These are phyloP conservation scores for Stemphylium vesicarium DNA, from an alignment of 2,329 filamentous ascomycete genomes.

Conservation along the genomic window DNA sequence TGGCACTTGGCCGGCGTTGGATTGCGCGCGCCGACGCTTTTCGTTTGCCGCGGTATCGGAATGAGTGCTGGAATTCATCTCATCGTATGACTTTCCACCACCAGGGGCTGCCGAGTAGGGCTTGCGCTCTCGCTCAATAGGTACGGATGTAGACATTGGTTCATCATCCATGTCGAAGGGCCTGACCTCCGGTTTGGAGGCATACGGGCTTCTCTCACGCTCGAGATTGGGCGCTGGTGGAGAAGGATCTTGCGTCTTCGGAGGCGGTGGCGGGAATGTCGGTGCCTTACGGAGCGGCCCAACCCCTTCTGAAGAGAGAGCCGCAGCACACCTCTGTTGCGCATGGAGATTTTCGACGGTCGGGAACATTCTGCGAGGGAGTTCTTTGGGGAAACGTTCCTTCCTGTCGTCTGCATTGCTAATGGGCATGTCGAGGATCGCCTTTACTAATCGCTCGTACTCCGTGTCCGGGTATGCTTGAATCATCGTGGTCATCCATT, in stretches of 20 bases:
- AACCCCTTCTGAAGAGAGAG: conserved; percentile 60
- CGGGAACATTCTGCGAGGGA: conserved; percentile 77
- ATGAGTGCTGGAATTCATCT: conserved; percentile 30
- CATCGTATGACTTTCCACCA: conserved; percentile 61
- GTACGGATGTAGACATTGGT: conserved; percentile 50
- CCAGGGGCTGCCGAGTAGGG: conserved; percentile 68
- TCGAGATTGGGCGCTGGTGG: conserved; percentile 33
- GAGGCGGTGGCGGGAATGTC: conserved; percentile 46
- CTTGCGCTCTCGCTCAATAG: conserved; percentile 70
- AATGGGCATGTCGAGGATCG: conserved; percentile 75
- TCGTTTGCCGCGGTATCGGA: conserved; percentile 32
- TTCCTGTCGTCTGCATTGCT: conserved; percentile 67
- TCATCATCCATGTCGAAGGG: conserved; percentile 46
- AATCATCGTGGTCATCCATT: conserved; percentile 75
- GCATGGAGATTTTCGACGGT: conserved; percentile 61
- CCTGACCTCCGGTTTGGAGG: conserved; percentile 30
- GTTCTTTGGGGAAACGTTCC: conserved; percentile 78
- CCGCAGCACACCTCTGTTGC: conserved; percentile 66
- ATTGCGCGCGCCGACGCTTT: conserved; percentile 40
- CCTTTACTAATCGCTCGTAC: conserved; percentile 70
- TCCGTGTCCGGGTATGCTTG: conserved; percentile 79
- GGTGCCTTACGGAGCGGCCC: conserved; percentile 44
- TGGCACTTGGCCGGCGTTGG: conserved; percentile 39
- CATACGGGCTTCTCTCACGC: conserved; percentile 46
- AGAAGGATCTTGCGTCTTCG: conserved; percentile 24